A percentile compares a stretch with the other conserved stretches of the same genome.
phyloP scores from a whole-genome alignment of 106 monocot species.

The Dioscorea alata region DNA sequence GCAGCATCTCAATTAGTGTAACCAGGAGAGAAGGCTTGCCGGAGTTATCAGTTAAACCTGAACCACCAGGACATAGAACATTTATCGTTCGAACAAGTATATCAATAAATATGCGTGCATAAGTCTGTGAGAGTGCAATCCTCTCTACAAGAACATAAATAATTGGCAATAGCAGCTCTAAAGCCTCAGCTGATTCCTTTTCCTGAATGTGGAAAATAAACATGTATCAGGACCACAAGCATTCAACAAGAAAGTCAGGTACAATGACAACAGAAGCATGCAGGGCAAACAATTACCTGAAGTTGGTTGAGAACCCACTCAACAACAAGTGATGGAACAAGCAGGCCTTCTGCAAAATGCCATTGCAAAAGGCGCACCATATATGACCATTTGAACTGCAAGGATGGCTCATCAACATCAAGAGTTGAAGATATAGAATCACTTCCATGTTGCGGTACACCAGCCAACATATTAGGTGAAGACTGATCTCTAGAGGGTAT shows the following conservation, averaged over 20 bases:
- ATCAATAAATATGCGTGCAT: constrained; percentile 74
- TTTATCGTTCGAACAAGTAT: constrained; percentile 48
- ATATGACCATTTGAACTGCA: constrained; percentile 80
- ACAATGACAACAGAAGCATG: neutral
- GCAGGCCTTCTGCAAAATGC: constrained; percentile 78
- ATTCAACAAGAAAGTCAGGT: neutral
- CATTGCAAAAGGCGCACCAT: constrained; percentile 73
- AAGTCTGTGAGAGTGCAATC: constrained; percentile 69
- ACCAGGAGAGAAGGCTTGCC: constrained; percentile 36
- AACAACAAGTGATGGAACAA: constrained; percentile 67
- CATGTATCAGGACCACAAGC: constrained; percentile 8
- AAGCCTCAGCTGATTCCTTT: constrained; percentile 60
- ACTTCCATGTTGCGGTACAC: constrained; percentile 32
- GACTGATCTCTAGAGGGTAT: constrained; percentile 38
- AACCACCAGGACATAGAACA: constrained; percentile 29
- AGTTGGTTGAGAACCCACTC: constrained; percentile 78
- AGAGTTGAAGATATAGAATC: constrained; percentile 24
- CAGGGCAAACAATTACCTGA: constrained; percentile 47
- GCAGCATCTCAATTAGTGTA: constrained; percentile 58
- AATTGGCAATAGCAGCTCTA: constrained; percentile 87
- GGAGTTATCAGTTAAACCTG: constrained; percentile 17
- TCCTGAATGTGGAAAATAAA: constrained; percentile 49
- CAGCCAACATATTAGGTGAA: constrained; percentile 23
- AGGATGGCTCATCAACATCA: constrained; percentile 56
- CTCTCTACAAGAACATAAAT: constrained; percentile 53